These are phyloP conservation scores for Brassica napus DNA, from an alignment of 345 rosid genomes.

Conservation along the genomic window Da-Ae NC_063437.1:9812501-9813000, in stretches of 20 bases:
- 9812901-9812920: not conserved
- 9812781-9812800: not conserved
- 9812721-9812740: not conserved
- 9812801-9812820: not conserved
- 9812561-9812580: not conserved
- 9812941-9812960: not conserved
- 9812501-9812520: slow-evolving; percentile 5
- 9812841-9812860: no score
- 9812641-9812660: no score
- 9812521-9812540: no score
- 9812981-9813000: not conserved
- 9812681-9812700: not conserved
- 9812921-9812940: not conserved
- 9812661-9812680: no score
- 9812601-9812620: not conserved
- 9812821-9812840: not conserved
- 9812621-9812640: no score
- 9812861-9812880: not conserved
- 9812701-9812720: not conserved
- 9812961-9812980: not conserved
- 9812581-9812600: not conserved
- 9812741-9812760: not conserved
- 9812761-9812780: not conserved
- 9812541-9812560: not conserved
- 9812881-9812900: no score